phyloP scores from a whole-genome alignment of 2,329 filamentous ascomycete genomes.

The Arthroderma uncinatum region DNA sequence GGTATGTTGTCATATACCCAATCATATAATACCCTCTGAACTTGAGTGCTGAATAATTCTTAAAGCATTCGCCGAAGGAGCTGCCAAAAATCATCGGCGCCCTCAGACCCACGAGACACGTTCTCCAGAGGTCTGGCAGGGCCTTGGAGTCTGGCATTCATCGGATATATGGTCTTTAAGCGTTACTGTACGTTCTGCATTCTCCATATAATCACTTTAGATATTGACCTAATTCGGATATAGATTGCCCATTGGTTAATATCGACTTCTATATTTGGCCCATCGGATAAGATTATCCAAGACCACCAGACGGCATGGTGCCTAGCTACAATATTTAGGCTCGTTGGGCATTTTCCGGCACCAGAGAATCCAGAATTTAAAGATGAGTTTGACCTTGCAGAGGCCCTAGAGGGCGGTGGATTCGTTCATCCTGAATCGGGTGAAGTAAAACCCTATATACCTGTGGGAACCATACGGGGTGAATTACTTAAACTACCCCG shows the following conservation, averaged over 20 bases:
- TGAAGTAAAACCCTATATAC: not conserved
- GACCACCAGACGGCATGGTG: not conserved
- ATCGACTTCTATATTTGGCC: conserved; percentile 6
- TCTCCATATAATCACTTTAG: too few species aligned
- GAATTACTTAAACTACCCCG: not conserved
- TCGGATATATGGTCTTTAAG: too few species aligned
- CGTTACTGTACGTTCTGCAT: too few species aligned
- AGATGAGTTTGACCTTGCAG: not conserved
- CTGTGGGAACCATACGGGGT: not conserved
- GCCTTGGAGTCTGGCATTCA: too few species aligned
- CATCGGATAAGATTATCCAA: not conserved
- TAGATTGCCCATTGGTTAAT: too few species aligned
- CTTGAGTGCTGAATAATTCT: not conserved
- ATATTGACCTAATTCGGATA: too few species aligned
- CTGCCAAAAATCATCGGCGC: not conserved
- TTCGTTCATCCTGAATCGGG: not conserved
- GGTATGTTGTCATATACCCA: not conserved
- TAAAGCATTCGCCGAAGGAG: not conserved
- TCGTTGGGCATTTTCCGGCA: not conserved
- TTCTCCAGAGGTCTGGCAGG: not conserved
- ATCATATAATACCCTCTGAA: too few species aligned
- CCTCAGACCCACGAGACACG: not conserved
- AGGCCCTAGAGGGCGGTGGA: not conserved
- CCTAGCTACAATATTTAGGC: not conserved
- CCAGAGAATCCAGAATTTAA: not conserved